Percentiles rank a stretch among this genome's conserved stretches.
Conservation (phyloP, 179 eudicot species). For the Spergularia azorica region DNA sequence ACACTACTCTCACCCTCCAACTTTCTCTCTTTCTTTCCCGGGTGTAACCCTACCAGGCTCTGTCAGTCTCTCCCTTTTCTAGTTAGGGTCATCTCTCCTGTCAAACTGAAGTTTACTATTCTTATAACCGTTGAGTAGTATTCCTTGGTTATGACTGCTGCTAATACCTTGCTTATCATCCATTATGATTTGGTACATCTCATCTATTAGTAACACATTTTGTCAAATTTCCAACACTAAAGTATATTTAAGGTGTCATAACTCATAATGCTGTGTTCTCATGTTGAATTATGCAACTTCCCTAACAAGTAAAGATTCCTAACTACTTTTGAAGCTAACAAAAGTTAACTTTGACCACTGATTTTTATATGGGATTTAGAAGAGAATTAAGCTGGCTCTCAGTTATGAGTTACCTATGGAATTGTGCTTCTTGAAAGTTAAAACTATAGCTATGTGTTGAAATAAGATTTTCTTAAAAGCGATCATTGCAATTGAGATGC, state of each 20-base stretch:
- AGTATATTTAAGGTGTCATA: too few relatives aligned
- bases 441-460: neutral
- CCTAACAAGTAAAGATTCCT: neutral
- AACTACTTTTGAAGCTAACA: slow-evolving; percentile 1
- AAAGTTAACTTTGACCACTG: slow-evolving; percentile 4
- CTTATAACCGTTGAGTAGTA: neutral
- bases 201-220: too few relatives aligned
- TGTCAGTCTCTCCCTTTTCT: neutral
- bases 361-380: neutral
- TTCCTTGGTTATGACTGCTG: neutral
- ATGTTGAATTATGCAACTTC: too few relatives aligned
- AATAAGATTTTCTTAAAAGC: neutral
- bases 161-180: neutral
- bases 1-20: neutral
- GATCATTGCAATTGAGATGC: neutral
- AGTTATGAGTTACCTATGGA: neutral
- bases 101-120: neutral
- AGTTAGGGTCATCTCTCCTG: neutral
- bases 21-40: neutral
- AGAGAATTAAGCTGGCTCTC: neutral
- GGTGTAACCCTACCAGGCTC: neutral
- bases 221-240: too few relatives aligned
- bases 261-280: too few relatives aligned
- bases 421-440: neutral
- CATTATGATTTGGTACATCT: neutral